Percentiles rank a stretch among this genome's conserved stretches.
phyloP scores from a whole-genome alignment of 2,329 filamentous ascomycete genomes.

The Botrytis elliptica region DNA sequence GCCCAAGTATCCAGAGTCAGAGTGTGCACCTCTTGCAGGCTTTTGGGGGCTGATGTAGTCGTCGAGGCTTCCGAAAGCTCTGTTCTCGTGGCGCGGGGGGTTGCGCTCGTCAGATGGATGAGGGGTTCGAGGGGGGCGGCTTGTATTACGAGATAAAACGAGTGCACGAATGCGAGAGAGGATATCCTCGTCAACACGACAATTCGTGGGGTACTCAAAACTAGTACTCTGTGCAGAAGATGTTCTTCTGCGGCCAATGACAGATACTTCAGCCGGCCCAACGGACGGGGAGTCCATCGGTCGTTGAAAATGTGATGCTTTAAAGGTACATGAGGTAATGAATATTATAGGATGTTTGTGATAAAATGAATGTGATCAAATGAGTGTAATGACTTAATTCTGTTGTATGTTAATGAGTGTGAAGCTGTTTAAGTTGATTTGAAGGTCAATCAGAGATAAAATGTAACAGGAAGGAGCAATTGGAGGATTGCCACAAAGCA shows the following conservation, averaged over 20 bases:
- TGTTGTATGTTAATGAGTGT: conserved; percentile 5
- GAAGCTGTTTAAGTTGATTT: background rate
- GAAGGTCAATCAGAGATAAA: background rate
- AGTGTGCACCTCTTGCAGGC: conserved; percentile 25
- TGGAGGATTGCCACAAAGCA: background rate
- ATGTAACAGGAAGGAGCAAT: background rate
- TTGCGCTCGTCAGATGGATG: conserved; percentile 31
- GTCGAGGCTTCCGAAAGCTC: conserved; percentile 27
- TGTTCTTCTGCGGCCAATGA: conserved; percentile 25
- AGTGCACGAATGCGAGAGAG: conserved; percentile 35
- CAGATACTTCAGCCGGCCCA: conserved; percentile 23
- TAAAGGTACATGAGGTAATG: conserved; percentile 16
- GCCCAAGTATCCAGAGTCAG: conserved; percentile 26
- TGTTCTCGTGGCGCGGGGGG: conserved; percentile 16
- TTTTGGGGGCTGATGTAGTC: conserved; percentile 19
- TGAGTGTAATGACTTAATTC: conserved; percentile 21
- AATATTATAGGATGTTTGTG: conserved; percentile 15
- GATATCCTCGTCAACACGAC: conserved; percentile 36
- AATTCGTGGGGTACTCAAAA: conserved; percentile 30
- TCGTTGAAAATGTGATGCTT: conserved; percentile 14
- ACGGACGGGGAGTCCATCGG: conserved; percentile 29
- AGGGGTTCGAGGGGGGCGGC: conserved; percentile 33
- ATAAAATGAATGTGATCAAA: conserved; percentile 21
- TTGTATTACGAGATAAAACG: conserved; percentile 32
- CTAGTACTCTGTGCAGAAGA: conserved; percentile 29